These are phyloP conservation scores for Colletotrichum tropicale DNA, from an alignment of 2,329 filamentous ascomycete species.

Conservation along the genomic window DNA sequence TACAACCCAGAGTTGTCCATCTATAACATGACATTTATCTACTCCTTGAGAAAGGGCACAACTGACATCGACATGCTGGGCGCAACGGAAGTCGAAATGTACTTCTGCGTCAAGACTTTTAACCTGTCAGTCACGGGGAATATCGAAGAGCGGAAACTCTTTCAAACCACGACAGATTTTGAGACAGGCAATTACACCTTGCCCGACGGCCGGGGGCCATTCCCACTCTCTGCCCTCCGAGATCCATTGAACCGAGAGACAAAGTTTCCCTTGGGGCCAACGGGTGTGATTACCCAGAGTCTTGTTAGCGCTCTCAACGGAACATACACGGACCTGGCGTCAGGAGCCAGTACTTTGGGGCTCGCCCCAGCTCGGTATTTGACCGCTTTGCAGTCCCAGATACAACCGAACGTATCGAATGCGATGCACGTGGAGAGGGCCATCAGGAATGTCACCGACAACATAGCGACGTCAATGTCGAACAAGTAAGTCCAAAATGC, in stretches of 20 bases:
- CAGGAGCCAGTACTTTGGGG: background rate
- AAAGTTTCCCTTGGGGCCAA: background rate
- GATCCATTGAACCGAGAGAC: background rate
- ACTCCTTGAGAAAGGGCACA: background rate
- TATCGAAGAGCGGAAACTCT: background rate
- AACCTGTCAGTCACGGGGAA: background rate
- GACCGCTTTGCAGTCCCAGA: background rate
- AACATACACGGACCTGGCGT: background rate
- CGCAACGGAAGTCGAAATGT: conserved; percentile 1
- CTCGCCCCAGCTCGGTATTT: background rate
- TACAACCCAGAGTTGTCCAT: background rate
- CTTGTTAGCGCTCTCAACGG: background rate
- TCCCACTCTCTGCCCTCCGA: background rate
- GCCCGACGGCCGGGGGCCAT: background rate
- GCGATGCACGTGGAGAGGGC: background rate
- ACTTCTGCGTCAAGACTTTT: background rate
- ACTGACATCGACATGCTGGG: background rate
- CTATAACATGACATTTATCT: background rate
- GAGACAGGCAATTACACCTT: background rate
- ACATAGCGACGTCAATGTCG: background rate
- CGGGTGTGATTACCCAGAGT: background rate
- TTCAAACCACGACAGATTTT: background rate
- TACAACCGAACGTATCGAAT: background rate
- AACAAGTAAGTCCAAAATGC: background rate
- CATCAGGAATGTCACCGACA: background rate